Percentiles rank a stretch among this genome's conserved stretches.
These are phyloP conservation scores for Colletotrichum sp. DNA, from an alignment of 2,329 filamentous ascomycete genomes.

Conservation along the genomic window DNA sequence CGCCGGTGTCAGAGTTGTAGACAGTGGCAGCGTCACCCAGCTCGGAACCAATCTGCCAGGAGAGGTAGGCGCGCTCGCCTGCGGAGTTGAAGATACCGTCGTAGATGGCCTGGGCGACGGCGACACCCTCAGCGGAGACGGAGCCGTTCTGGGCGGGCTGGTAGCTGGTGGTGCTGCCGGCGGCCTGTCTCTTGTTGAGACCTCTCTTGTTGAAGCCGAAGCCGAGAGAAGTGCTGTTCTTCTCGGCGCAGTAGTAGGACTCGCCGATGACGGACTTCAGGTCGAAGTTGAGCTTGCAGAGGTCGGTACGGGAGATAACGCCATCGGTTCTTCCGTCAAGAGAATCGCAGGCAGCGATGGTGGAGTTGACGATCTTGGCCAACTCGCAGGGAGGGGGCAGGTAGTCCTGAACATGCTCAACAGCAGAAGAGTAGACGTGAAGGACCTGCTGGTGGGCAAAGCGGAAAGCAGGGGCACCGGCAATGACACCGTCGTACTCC, in stretches of 20 bases:
- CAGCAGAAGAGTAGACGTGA: slow-evolving; percentile 41
- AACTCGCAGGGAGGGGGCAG: slow-evolving; percentile 50
- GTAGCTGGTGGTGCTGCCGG: slow-evolving; percentile 24
- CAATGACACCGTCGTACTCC: slow-evolving; percentile 48
- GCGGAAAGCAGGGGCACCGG: slow-evolving; percentile 50
- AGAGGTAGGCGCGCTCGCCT: slow-evolving; percentile 35
- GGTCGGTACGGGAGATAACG: slow-evolving; percentile 30
- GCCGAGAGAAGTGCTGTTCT: slow-evolving; percentile 22
- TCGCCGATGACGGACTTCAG: slow-evolving; percentile 34
- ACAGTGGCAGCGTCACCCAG: slow-evolving; percentile 34
- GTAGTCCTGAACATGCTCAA: slow-evolving; percentile 39
- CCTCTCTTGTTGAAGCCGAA: slow-evolving; percentile 28
- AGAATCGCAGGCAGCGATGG: slow-evolving; percentile 57
- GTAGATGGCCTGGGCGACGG: slow-evolving; percentile 35
- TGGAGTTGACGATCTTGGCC: slow-evolving; percentile 56
- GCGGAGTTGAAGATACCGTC: slow-evolving; percentile 37
- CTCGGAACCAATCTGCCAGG: slow-evolving; percentile 26
- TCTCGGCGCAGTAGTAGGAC: slow-evolving; percentile 33
- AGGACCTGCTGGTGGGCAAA: slow-evolving; percentile 49
- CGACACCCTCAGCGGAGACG: slow-evolving; percentile 36
- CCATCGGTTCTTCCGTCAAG: slow-evolving; percentile 56
- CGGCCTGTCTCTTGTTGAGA: slow-evolving; percentile 15
- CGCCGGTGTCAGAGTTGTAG: slow-evolving; percentile 34
- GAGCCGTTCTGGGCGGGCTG: slow-evolving; percentile 37
- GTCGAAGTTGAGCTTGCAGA: slow-evolving; percentile 39